These are phyloP conservation scores for Hypoxylon sp. DNA, from an alignment of 2,329 filamentous ascomycete species.

Conservation along the genomic window DNA sequence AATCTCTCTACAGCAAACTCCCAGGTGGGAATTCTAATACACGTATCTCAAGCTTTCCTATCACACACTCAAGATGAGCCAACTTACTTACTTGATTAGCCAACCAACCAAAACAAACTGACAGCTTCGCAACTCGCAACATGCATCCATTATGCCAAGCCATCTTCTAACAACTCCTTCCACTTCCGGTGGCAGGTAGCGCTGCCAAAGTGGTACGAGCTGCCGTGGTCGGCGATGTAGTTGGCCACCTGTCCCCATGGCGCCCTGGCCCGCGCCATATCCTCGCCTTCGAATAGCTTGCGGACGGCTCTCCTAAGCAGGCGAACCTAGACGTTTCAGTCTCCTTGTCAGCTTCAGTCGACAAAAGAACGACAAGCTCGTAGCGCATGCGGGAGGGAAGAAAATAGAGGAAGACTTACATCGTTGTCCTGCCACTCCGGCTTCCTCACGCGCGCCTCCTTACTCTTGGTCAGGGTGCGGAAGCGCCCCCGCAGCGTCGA, in stretches of 20 bases:
- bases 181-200: constrained; percentile 67
- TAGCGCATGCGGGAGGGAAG: too few relatives aligned
- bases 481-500: constrained; percentile 76
- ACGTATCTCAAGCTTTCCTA: constrained; percentile 20
- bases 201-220: constrained; percentile 66
- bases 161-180: constrained; percentile 53
- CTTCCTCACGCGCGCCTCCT: constrained; percentile 68
- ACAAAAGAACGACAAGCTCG: neutral
- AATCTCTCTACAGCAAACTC: constrained; percentile 13
- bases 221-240: constrained; percentile 60
- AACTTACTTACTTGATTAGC: constrained; percentile 4
- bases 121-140: neutral
- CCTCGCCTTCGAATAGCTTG: constrained; percentile 45
- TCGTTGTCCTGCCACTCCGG: constrained; percentile 70
- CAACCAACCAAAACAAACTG: constrained; percentile 1
- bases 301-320: constrained; percentile 56
- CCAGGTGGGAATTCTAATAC: constrained; percentile 33
- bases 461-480: constrained; percentile 70
- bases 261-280: constrained; percentile 50
- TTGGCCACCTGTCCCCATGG: constrained; percentile 66
- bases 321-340: constrained; percentile 47
- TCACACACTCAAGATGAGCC: constrained; percentile 23
- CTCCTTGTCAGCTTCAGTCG: too few relatives aligned
- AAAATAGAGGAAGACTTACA: too few relatives aligned
- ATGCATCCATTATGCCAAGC: constrained; percentile 17